These are phyloP conservation scores for Nissolia schottii DNA, from an alignment of 306 rosid genomes.

Conservation along the genomic window DNA sequence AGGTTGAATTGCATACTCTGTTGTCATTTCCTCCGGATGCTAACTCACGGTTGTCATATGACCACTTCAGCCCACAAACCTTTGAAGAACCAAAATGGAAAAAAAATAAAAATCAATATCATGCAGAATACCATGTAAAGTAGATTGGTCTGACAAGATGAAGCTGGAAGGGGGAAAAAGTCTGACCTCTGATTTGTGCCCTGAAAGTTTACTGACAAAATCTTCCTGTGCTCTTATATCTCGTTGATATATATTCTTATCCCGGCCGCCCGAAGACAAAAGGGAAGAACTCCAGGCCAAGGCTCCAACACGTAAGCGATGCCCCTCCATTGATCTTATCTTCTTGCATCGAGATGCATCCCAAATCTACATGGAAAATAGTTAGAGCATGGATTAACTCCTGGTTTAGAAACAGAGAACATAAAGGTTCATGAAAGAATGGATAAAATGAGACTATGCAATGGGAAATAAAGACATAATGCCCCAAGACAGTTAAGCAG, in stretches of 20 bases:
- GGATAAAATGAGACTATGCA: constrained; percentile 2
- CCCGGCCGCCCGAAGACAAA: constrained; percentile 94
- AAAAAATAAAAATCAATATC: constrained; percentile 16
- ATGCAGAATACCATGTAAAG: background rate
- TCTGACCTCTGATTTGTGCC: constrained; percentile 96
- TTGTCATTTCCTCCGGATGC: constrained; percentile 99
- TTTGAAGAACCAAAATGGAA: constrained; percentile 29
- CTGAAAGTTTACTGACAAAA: constrained; percentile 85
- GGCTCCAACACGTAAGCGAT: constrained; percentile 77
- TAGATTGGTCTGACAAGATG: constrained; percentile 3
- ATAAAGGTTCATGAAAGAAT: background rate
- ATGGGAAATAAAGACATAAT: background rate
- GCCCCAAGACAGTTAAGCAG: background rate
- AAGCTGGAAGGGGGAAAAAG: constrained; percentile 24
- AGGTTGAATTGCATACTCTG: constrained; percentile 53
- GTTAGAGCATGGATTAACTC: constrained; percentile 18
- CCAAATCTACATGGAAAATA: constrained; percentile 66
- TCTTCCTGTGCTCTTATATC: constrained; percentile 90
- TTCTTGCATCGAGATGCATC: constrained; percentile 87
- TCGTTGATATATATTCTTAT: constrained; percentile 88
- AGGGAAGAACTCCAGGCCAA: constrained; percentile 91
- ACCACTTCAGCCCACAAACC: constrained; percentile 99
- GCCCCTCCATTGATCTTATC: constrained; percentile 86
- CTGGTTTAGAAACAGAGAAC: constrained; percentile 8
- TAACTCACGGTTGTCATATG: constrained; percentile 91